Evolutionary conservation across 2,329 filamentous ascomycete species (phyloP).

Genomic region (Fonsecaea monophora): DNA sequence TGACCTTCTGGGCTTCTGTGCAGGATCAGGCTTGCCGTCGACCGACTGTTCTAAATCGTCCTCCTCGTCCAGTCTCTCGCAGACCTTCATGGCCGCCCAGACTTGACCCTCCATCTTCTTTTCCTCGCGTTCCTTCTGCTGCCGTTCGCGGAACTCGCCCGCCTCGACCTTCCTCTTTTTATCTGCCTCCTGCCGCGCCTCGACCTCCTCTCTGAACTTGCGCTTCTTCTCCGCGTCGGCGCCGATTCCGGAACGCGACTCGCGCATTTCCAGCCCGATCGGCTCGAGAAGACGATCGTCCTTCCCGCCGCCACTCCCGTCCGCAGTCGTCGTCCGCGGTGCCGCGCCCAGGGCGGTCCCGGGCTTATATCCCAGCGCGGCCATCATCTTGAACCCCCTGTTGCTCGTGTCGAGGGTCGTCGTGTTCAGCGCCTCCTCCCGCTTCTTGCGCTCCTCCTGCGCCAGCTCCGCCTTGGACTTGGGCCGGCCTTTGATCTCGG

Average conservation of each 20-base stretch:
- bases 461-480: conserved; percentile 85
- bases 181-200: conserved; percentile 55
- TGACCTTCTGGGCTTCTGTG: conserved; percentile 40
- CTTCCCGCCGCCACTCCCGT: conserved; percentile 28
- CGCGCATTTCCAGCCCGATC: conserved; percentile 76
- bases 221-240: conserved; percentile 83
- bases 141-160: conserved; percentile 74
- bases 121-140: conserved; percentile 73
- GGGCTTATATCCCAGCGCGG: conserved; percentile 85
- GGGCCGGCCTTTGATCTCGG: conserved; percentile 64
- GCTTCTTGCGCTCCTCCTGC: conserved; percentile 72
- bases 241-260: conserved; percentile 82
- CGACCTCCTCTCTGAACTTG: conserved; percentile 70
- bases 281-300: conserved; percentile 68
- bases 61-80: conserved; percentile 72
- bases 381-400: conserved; percentile 96
- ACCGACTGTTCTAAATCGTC: conserved; percentile 37
- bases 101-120: conserved; percentile 72
- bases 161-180: conserved; percentile 71
- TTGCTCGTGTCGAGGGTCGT: conserved; percentile 71
- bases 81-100: conserved; percentile 79
- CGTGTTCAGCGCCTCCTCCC: conserved; percentile 77
- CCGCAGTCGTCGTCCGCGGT: conserved; percentile 49
- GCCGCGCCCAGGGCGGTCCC: conserved; percentile 74
- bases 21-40: conserved; percentile 1